Evolutionary conservation across 1,139 yeast genomes (phyloP), one percentile per base, ranked within the genome.

Genomic region (Kurtzmaniella quercitrusa): DNA sequence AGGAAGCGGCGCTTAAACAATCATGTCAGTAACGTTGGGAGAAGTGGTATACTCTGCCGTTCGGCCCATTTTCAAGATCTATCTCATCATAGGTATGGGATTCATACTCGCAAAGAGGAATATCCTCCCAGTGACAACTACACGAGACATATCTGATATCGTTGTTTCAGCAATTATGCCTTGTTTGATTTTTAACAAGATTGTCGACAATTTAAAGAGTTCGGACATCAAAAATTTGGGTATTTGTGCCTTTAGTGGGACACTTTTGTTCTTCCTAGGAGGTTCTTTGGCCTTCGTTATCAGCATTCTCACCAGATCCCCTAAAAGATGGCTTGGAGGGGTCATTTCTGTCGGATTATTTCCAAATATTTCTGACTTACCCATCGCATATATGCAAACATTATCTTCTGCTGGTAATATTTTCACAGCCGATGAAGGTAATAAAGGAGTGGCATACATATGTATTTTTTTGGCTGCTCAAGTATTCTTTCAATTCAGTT

Each of bases 1-100:
- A 11, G 16, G 4, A 34, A 34, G n/a, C 36, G 11, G 6, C 4
- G 18, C n/a, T 17, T 18, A 5, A 11, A 14, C 5, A 15, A 28
- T 5, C 14, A 39, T 39, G 41, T 2, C 38, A 2, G 45, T 42
- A 11, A 55, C 79, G 1, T 58, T 88, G 16, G 95, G 96, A 11
- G 74, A 74, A 38, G 80, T 89, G 36, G 83, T 89, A 12, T 89
- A 83, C 61, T 75, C 88, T 16, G 80, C 96, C 0, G 84, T 85
- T 40, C 89, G 88, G 65, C 97, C 97, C 19, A 84, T 89, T 46
- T 71, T 88, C 65, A 89, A 91, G 65, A 88, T 89, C 50, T 88
- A 88, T 55, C 65, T 86, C 54, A 84, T 88, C 55, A 76, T 88
- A 6, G 82, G 74, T 2, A 63, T 83, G 15, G 97, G 97, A 7